Evolutionary conservation across 352 stramenopile species (phyloP).

Genomic region (Aphanomyces stellatus): DNA sequence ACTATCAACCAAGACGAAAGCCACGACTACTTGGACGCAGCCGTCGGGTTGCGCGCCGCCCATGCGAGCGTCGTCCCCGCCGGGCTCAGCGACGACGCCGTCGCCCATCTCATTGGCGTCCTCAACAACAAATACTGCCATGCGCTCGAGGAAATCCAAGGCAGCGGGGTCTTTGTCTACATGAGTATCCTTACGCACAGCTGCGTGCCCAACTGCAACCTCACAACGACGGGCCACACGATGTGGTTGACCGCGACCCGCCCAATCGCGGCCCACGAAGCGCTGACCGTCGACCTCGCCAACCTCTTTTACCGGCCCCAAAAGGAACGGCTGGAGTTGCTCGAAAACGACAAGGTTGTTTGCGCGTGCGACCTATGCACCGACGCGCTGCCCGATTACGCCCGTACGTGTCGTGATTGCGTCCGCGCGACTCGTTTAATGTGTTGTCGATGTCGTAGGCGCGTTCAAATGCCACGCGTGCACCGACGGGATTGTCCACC

Average conservation of each 20-base stretch:
- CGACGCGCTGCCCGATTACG: constrained; percentile 36
- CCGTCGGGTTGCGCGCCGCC: constrained; percentile 34
- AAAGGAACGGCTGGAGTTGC: constrained; percentile 41
- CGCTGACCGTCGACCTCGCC: constrained; percentile 68
- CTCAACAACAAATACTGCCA: constrained; percentile 69
- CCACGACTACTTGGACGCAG: constrained; percentile 33
- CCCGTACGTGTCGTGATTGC: constrained; percentile 26
- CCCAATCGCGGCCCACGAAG: constrained; percentile 43
- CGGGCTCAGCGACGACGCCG: constrained; percentile 45
- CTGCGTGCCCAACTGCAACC: constrained; percentile 65
- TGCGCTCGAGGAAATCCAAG: constrained; percentile 51
- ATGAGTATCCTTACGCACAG: constrained; percentile 67
- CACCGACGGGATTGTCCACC: constrained; percentile 20
- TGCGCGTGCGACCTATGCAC: constrained; percentile 54
- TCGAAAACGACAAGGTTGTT: constrained; percentile 54
- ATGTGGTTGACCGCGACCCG: constrained; percentile 71
- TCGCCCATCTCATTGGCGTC: constrained; percentile 58
- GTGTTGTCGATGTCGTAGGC: constrained; percentile 27
- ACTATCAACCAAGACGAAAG: constrained; percentile 21
- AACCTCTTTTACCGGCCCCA: constrained; percentile 77
- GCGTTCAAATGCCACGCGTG: constrained; percentile 48
- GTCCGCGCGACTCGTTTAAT: too few relatives aligned
- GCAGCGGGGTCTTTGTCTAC: constrained; percentile 60
- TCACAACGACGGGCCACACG: constrained; percentile 55
- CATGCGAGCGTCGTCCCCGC: constrained; percentile 43